phyloP scores from a whole-genome alignment of 192 early-diverging fungal species.

The Radiomyces spectabilis region DNA sequence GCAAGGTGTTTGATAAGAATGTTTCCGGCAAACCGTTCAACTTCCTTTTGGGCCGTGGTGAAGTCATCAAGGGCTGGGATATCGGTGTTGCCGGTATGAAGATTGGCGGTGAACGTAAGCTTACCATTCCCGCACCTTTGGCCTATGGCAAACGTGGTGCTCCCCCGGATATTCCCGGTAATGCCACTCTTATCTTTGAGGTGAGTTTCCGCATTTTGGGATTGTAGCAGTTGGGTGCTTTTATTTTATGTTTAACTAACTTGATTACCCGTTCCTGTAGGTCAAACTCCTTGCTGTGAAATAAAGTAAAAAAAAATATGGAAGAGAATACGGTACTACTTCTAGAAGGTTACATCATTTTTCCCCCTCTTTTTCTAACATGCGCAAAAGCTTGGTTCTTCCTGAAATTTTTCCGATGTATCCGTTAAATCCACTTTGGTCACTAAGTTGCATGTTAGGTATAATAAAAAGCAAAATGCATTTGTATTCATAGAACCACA shows the following conservation, averaged over 20 bases:
- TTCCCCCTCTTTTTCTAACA: no score
- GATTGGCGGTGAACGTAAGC: conserved; percentile 82
- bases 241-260: not conserved
- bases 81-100: conserved; percentile 84
- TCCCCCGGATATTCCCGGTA: conserved; percentile 87
- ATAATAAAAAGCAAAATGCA: not conserved
- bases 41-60: conserved; percentile 80
- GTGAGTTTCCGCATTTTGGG: not conserved
- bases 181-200: conserved; percentile 80
- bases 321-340: no score
- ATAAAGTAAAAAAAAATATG: no score
- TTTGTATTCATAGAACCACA: no score
- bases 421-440: conserved; percentile 4
- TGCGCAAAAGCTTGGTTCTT: not conserved
- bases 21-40: conserved; percentile 82
- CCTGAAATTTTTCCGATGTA: not conserved
- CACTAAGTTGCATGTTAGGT: no score
- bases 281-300: conserved; percentile 21
- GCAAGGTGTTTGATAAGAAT: conserved; percentile 95
- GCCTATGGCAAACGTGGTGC: conserved; percentile 74
- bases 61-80: conserved; percentile 99
- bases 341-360: no score
- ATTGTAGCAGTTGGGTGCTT: not conserved
- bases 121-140: conserved; percentile 81
- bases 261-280: not conserved